Percentiles rank a stretch among this genome's conserved stretches.
These are phyloP conservation scores for Ustilago sp. DNA, from an alignment of 1,284 basidiomycete genomes.

Conservation along the genomic window DNA sequence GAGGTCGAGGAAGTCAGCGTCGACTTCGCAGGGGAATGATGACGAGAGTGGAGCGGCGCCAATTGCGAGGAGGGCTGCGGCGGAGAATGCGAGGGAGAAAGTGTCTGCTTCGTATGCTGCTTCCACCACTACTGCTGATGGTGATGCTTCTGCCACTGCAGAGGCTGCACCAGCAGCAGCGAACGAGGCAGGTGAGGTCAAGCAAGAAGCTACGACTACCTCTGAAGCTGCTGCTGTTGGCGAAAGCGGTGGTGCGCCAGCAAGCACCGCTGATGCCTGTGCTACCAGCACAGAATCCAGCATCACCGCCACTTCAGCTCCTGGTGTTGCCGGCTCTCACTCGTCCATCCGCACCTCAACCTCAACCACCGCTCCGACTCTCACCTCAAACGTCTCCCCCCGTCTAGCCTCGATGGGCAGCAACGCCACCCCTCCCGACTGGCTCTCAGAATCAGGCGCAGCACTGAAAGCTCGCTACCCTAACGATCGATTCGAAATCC, in stretches of 20 bases:
- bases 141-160: neutral
- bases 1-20: slow-evolving; percentile 39
- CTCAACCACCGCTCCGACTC: slow-evolving; percentile 22
- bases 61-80: slow-evolving; percentile 29
- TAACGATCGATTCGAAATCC: slow-evolving; percentile 78
- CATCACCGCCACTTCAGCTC: neutral
- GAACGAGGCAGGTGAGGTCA: neutral
- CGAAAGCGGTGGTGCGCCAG: neutral
- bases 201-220: neutral
- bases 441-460: slow-evolving; percentile 77
- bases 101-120: slow-evolving; percentile 28
- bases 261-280: neutral
- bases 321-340: slow-evolving; percentile 5
- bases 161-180: neutral
- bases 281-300: neutral
- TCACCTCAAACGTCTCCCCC: slow-evolving; percentile 32
- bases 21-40: slow-evolving; percentile 67
- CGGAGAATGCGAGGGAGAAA: slow-evolving; percentile 34
- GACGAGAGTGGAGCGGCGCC: neutral
- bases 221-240: neutral
- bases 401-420: slow-evolving; percentile 27
- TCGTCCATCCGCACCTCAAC: slow-evolving; percentile 13
- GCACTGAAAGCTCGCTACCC: slow-evolving; percentile 80
- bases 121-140: slow-evolving; percentile 11
- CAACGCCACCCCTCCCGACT: slow-evolving; percentile 73